Percentiles rank a stretch among this genome's conserved stretches.
Evolutionary conservation across 1,284 basidiomycete genomes (phyloP).

Genomic region (Lignosus rhinocerotis): DNA sequence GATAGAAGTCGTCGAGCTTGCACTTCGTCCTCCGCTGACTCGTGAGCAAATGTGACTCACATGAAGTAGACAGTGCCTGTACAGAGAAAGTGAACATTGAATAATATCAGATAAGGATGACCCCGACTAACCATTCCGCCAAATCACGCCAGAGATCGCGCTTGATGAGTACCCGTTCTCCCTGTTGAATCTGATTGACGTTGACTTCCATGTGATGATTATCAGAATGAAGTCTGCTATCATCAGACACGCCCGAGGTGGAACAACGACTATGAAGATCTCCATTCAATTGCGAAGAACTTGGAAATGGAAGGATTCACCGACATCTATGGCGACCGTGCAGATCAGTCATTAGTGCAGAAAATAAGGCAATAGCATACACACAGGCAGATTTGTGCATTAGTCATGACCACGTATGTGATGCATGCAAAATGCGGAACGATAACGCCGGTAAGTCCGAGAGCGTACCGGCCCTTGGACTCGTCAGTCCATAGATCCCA

Average conservation of each 20-base stretch:
- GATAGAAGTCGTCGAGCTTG: no score
- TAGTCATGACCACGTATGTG: background rate
- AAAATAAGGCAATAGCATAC: background rate
- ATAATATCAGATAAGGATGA: no score
- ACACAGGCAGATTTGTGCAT: background rate
- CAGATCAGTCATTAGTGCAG: background rate
- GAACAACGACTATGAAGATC: background rate
- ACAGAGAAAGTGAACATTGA: no score
- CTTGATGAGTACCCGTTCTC: background rate
- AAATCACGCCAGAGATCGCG: background rate
- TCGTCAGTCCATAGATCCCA: background rate
- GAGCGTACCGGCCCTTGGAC: background rate
- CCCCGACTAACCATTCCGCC: background rate
- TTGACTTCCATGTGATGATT: background rate
- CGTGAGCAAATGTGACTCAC: background rate
- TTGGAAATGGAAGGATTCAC: background rate
- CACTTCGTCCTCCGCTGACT: background rate
- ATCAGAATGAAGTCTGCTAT: constrained; percentile 2
- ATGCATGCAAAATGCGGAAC: background rate
- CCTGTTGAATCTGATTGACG: background rate
- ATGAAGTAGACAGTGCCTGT: constrained; percentile 5
- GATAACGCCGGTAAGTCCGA: background rate
- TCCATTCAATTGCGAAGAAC: background rate
- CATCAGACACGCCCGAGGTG: background rate
- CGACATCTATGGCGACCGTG: background rate